A percentile compares a stretch with the other conserved stretches of the same genome.
These are phyloP conservation scores for Nicotiana sylvestris DNA, from an alignment of 257 asterid species.

Conservation along the genomic window DNA sequence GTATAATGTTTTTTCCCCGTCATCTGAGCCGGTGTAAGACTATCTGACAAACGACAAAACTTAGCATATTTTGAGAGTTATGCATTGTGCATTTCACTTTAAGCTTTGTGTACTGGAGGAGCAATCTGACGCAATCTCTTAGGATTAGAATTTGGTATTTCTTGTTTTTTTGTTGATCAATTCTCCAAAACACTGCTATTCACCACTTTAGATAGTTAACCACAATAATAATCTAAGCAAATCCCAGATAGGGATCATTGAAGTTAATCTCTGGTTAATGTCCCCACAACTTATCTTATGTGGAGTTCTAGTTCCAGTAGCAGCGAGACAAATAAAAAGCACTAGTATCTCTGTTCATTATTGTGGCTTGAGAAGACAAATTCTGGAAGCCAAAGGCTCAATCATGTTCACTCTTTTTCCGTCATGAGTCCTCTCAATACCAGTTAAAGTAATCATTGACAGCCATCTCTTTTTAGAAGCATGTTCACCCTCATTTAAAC, in stretches of 20 bases:
- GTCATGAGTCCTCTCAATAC: neutral
- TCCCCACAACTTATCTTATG: neutral
- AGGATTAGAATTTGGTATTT: neutral
- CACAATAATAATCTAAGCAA: neutral
- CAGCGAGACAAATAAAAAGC: neutral
- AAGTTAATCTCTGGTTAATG: neutral
- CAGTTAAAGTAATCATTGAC: neutral
- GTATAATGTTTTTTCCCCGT: neutral
- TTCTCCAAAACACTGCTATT: neutral
- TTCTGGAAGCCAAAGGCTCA: neutral
- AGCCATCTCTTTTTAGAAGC: neutral
- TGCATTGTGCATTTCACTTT: neutral
- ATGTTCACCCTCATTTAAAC: neutral
- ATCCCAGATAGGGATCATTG: slow-evolving; percentile 6
- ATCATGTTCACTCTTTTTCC: neutral
- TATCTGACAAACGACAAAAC: neutral
- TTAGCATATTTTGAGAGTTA: neutral
- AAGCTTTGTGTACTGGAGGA: neutral
- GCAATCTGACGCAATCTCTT: neutral
- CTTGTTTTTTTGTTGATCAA: neutral
- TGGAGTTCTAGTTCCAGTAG: neutral
- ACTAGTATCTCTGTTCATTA: neutral
- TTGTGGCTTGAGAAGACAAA: neutral
- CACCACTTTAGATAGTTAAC: neutral
- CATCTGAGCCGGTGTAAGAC: neutral